Base-by-base conservation (phyloP, 192 early-diverging fungal genomes). In the Ambispora gerdemannii region DNA sequence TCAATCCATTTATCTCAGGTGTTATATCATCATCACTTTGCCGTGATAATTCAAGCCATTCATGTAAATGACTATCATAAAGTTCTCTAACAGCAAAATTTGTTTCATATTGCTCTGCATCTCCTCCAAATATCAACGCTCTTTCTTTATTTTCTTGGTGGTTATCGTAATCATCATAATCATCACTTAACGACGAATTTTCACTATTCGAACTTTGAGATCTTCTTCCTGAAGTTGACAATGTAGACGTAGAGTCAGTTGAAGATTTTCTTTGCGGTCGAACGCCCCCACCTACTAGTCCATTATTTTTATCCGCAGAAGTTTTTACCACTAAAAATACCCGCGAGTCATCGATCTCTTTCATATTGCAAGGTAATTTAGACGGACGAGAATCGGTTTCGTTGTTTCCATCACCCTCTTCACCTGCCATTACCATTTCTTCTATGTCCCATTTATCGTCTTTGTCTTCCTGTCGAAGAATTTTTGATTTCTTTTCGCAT, bases 31-130 rank as follows among this genome's bases (percentile, higher is more conserved):
- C n/a, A 30, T 33, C 27, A 63, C 30, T 8, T 50, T 66, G 63
- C 15, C 43, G 24, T 17, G 30, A 33, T 30, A 66, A 30, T 31
- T 66, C 24, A 50, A 66, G 43, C 63, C 63, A 66, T 66, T 66
- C 43, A 6, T 27, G n/a, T 15, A 47, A 50, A 50, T 66, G 19
- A 30, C n/a, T 24, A 60, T 33, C 2, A 34, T 32, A 31, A 27
- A 11, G 30, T 0, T 25, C 58, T n/a, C 30, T 60, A 22, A 15
- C 38, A 10, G 38, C 38, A 43, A 43, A 43, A 15, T 43, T 43
- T 10, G 15, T 15, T n/a, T n/a, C n/a, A n/a, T n/a, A n/a, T n/a
- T n/a, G n/a, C 38, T 15, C 7, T 43, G 6, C 7, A 15, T 43
- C 19, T 22, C 36, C 32, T 50, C 33, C 35, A 3, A 28, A 1